phyloP scores from a whole-genome alignment of 2,329 filamentous ascomycete species.

The Onygenales sp. region DNA sequence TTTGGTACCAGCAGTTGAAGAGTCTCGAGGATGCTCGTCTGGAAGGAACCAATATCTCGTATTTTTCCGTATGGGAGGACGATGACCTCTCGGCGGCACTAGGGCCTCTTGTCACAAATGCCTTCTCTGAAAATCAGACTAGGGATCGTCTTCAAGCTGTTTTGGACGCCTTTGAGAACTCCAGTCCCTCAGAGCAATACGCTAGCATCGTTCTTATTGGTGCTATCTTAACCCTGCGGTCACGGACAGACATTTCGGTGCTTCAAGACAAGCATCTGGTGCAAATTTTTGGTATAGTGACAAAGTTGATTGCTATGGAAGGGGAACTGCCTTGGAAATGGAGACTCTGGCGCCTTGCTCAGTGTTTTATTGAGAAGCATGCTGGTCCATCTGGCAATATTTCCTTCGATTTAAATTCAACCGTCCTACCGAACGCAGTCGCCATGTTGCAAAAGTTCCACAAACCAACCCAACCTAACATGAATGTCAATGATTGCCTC shows the following conservation, averaged over 20 bases:
- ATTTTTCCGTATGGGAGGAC: conserved; percentile 36
- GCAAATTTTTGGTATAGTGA: conserved; percentile 1
- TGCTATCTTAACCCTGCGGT: background rate
- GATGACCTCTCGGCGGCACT: conserved; percentile 32
- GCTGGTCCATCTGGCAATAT: conserved; percentile 14
- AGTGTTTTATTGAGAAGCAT: conserved; percentile 24
- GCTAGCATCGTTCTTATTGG: conserved; percentile 1
- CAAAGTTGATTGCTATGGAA: conserved; percentile 22
- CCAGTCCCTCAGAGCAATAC: conserved; percentile 14
- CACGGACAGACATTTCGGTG: conserved; percentile 5
- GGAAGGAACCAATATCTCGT: conserved; percentile 12
- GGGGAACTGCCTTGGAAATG: conserved; percentile 28
- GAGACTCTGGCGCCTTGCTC: conserved; percentile 31
- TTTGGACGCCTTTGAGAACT: conserved; percentile 18
- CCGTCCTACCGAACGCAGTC: conserved; percentile 20
- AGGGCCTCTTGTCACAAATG: conserved; percentile 23
- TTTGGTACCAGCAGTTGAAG: conserved; percentile 32
- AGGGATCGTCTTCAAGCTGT: conserved; percentile 23
- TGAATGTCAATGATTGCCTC: conserved; percentile 16
- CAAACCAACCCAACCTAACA: conserved; percentile 15
- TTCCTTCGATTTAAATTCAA: conserved; percentile 13
- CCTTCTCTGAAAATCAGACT: conserved; percentile 21
- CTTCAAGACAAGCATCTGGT: background rate
- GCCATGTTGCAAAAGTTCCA: conserved; percentile 22
- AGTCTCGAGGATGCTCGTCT: conserved; percentile 25